A percentile compares a stretch with the other conserved stretches of the same genome.
Evolutionary conservation across 331 rosid genomes (phyloP).

Genomic region (Erythrophleum ivorense): DNA sequence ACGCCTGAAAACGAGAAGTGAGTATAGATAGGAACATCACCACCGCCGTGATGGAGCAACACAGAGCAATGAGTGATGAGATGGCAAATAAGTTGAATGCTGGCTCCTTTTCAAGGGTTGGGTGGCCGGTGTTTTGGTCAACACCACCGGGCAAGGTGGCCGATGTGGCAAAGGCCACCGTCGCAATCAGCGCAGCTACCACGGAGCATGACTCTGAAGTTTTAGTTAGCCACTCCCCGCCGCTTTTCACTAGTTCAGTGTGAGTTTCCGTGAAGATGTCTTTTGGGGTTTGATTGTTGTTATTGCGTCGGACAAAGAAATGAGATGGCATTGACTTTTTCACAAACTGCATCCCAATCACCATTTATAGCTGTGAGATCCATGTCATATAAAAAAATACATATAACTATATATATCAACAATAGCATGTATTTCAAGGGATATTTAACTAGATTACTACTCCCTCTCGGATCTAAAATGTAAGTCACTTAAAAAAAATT

Average conservation of each 20-base stretch:
- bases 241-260: background rate
- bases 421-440: too few relatives aligned
- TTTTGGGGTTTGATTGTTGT: background rate
- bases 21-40: background rate
- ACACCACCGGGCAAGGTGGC: background rate
- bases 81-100: conserved; percentile 10
- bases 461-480: too few relatives aligned
- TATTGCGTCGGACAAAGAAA: background rate
- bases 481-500: too few relatives aligned
- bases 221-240: conserved; percentile 4
- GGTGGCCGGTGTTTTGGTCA: background rate
- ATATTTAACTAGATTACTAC: too few relatives aligned
- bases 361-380: background rate
- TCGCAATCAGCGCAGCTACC: background rate
- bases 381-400: background rate
- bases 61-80: background rate
- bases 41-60: background rate
- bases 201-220: conserved; percentile 3
- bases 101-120: background rate
- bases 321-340: background rate
- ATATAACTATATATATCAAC: background rate
- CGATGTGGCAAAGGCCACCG: conserved; percentile 9
- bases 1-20: background rate
- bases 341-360: background rate
- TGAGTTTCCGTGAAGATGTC: background rate